Percentiles rank a stretch among this genome's conserved stretches.
These are phyloP conservation scores for Hippophae tibetana DNA, from an alignment of 306 rosid species.

Conservation along the genomic window DNA sequence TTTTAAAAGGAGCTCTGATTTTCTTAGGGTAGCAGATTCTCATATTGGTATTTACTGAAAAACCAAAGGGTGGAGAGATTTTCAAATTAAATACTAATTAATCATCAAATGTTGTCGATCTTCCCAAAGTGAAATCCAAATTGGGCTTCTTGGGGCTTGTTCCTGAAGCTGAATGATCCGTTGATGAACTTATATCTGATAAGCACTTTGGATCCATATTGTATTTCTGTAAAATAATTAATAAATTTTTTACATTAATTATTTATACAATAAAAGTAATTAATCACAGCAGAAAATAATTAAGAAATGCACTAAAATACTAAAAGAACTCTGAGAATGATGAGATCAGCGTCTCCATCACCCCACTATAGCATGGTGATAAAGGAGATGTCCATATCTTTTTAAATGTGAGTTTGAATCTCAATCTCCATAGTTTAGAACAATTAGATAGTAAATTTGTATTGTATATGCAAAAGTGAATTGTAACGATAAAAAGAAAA, in stretches of 20 bases:
- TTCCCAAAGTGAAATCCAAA: slow-evolving; percentile 89
- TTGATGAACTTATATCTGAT: slow-evolving; percentile 76
- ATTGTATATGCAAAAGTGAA: too few species aligned
- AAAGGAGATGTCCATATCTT: too few species aligned
- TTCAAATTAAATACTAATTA: background rate
- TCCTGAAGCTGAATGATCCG: slow-evolving; percentile 42
- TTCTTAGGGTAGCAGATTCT: slow-evolving; percentile 38
- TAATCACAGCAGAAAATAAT: background rate
- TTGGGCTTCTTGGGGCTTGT: slow-evolving; percentile 71
- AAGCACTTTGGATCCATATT: slow-evolving; percentile 58
- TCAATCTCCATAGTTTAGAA: too few species aligned
- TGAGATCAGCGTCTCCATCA: background rate
- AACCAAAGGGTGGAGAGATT: background rate
- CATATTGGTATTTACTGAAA: background rate
- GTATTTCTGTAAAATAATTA: slow-evolving; percentile 34
- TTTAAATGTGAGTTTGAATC: too few species aligned
- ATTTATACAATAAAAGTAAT: too few species aligned
- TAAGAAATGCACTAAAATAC: background rate
- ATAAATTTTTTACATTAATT: background rate
- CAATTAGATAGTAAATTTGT: too few species aligned
- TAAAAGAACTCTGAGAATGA: slow-evolving; percentile 1
- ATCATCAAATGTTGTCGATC: slow-evolving; percentile 29
- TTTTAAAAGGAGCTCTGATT: slow-evolving; percentile 20
- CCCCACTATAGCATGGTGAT: too few species aligned
- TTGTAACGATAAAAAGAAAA: too few species aligned